Percentiles rank a stretch among this genome's conserved stretches.
Conservation (phyloP, 1,284 basidiomycete species). For the Amylostereum areolatum region DNA sequence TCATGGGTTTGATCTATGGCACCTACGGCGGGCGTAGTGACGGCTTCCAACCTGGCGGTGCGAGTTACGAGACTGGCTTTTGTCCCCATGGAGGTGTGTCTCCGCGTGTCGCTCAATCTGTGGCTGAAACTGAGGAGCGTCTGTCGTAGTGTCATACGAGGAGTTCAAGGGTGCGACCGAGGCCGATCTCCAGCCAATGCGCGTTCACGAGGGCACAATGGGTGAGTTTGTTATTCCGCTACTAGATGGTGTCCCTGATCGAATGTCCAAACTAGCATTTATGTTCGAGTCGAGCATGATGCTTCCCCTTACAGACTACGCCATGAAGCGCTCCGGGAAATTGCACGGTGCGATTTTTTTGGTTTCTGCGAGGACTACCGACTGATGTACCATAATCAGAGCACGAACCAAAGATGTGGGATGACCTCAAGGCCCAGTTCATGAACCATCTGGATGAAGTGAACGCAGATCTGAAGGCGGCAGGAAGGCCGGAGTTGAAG, state of each 20-base stretch:
- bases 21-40: slow-evolving; percentile 56
- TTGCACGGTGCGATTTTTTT: slow-evolving; percentile 38
- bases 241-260: neutral
- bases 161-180: slow-evolving; percentile 50
- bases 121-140: neutral
- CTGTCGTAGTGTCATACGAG: slow-evolving; percentile 43
- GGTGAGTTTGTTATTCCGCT: slow-evolving; percentile 26
- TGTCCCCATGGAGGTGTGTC: slow-evolving; percentile 51
- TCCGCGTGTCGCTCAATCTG: neutral
- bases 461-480: slow-evolving; percentile 44
- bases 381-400: slow-evolving; percentile 21
- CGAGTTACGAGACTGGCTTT: slow-evolving; percentile 58
- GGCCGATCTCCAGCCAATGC: slow-evolving; percentile 41
- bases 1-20: slow-evolving; percentile 58
- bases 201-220: slow-evolving; percentile 48
- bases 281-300: slow-evolving; percentile 64
- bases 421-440: slow-evolving; percentile 50
- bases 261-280: slow-evolving; percentile 33
- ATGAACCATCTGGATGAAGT: slow-evolving; percentile 50
- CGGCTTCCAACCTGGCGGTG: slow-evolving; percentile 50
- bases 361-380: neutral
- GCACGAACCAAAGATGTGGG: slow-evolving; percentile 59
- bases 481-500: slow-evolving; percentile 30
- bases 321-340: slow-evolving; percentile 50
- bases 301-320: slow-evolving; percentile 57